Evolutionary conservation across 371 early-diverging fungal species (phyloP).

Genomic region (Parasitella parasitica): DNA sequence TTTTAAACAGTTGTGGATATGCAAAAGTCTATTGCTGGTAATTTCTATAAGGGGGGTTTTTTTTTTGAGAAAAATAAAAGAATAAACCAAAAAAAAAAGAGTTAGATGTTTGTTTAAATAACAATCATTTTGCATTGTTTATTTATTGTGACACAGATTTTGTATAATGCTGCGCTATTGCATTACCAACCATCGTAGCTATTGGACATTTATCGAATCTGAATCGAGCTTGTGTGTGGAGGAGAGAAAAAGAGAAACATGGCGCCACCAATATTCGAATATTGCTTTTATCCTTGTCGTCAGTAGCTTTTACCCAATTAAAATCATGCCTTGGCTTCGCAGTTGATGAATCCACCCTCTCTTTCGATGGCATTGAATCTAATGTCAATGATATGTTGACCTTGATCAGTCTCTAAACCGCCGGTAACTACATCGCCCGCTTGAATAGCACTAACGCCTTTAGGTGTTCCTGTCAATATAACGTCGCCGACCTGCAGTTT

Average conservation of each 20-base stretch:
- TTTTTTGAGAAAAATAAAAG: not conserved
- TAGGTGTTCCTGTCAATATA: slow-evolving; percentile 81
- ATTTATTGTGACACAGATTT: not conserved
- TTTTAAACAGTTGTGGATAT: slow-evolving; percentile 14
- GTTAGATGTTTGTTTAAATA: not conserved
- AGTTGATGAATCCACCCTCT: slow-evolving; percentile 1
- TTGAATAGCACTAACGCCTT: slow-evolving; percentile 82
- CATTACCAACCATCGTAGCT: slow-evolving; percentile 1
- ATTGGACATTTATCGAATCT: not conserved
- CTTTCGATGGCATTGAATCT: not conserved
- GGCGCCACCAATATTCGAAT: no score
- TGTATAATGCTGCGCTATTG: not conserved
- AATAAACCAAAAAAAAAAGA: not conserved
- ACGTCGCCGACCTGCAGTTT: slow-evolving; percentile 80
- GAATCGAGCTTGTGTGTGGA: not conserved
- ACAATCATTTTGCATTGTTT: not conserved
- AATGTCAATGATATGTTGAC: not conserved
- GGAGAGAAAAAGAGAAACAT: not conserved
- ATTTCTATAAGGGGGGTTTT: not conserved
- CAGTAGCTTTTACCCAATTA: not conserved
- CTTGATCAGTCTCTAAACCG: slow-evolving; percentile 43
- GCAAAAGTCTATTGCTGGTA: slow-evolving; percentile 10
- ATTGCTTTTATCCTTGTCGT: not conserved
- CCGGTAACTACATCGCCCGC: slow-evolving; percentile 78
- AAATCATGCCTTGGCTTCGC: not conserved